Percentiles rank a stretch among this genome's conserved stretches.
These are phyloP conservation scores for Tripterygium wilfordii DNA, from an alignment of 177 flowering plant genomes.

Conservation along the genomic window DNA sequence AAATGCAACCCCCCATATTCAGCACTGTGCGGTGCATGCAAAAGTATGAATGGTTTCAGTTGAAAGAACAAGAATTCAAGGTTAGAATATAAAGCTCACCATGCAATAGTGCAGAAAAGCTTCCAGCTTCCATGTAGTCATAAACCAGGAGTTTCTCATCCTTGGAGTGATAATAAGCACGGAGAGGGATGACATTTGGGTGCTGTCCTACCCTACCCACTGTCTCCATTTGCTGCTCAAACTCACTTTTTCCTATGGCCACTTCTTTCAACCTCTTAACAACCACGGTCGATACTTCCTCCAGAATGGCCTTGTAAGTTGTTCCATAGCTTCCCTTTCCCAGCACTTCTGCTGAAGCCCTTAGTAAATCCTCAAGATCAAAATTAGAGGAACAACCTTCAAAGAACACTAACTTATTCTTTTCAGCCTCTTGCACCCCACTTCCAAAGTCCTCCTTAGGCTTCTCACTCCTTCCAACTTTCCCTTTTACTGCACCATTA, in stretches of 20 bases:
- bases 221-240: conserved; percentile 29
- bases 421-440: conserved; percentile 56
- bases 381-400: conserved; percentile 40
- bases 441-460: conserved; percentile 63
- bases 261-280: conserved; percentile 54
- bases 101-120: conserved; percentile 22
- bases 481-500: conserved; percentile 25
- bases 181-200: conserved; percentile 25
- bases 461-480: conserved; percentile 48
- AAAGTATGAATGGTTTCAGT: neutral
- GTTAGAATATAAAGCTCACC: too few species aligned
- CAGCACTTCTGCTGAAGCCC: conserved; percentile 60
- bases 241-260: conserved; percentile 25
- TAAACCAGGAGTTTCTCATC: conserved; percentile 33
- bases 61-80: neutral
- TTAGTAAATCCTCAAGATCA: conserved; percentile 51
- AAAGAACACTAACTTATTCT: conserved; percentile 45
- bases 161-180: conserved; percentile 32
- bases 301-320: conserved; percentile 49
- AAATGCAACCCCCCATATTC: too few species aligned
- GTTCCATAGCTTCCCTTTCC: conserved; percentile 60
- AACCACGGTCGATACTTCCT: conserved; percentile 45
- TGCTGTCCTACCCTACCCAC: conserved; percentile 24
- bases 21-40: neutral
- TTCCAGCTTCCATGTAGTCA: conserved; percentile 22